These are phyloP conservation scores for Taphrina communis DNA, from an alignment of 1,139 yeast genomes.

Conservation along the genomic window DNA sequence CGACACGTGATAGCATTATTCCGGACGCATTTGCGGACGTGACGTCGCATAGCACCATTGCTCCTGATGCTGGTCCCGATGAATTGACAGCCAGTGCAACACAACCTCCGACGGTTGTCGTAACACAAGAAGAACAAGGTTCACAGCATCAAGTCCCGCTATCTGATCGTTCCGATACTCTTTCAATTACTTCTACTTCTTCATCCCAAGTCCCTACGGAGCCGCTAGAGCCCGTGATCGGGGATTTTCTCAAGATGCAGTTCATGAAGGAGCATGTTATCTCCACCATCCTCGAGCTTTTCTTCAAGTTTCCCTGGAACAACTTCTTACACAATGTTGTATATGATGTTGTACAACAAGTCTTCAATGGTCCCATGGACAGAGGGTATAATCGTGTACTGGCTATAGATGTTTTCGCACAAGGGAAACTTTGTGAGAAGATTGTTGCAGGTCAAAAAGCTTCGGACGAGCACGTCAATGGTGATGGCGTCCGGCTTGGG, in stretches of 20 bases:
- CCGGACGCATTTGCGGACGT: background rate
- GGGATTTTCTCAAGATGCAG: conserved; percentile 86
- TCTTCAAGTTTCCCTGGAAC: conserved; percentile 95
- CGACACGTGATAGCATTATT: conserved; percentile 8
- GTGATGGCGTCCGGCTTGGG: conserved; percentile 71
- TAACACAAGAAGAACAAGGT: background rate
- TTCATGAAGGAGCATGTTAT: conserved; percentile 81
- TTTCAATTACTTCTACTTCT: conserved; percentile 43
- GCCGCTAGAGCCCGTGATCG: conserved; percentile 68
- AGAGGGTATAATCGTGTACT: conserved; percentile 85
- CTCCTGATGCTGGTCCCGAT: background rate
- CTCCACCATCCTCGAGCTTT: conserved; percentile 74
- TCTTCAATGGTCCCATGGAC: conserved; percentile 93
- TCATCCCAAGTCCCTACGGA: conserved; percentile 42
- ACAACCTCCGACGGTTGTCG: background rate
- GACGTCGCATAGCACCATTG: background rate
- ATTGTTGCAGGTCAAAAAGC: conserved; percentile 81
- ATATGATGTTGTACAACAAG: conserved; percentile 95
- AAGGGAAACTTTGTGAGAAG: conserved; percentile 75
- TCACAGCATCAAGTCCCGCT: conserved; percentile 29
- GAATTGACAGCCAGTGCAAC: background rate
- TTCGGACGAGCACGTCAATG: conserved; percentile 60
- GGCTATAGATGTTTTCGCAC: conserved; percentile 82
- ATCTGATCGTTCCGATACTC: conserved; percentile 35
- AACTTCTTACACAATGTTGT: conserved; percentile 96